Base-by-base conservation (phyloP, 129 eudicot genomes). In the Flaveria bidentis region DNA sequence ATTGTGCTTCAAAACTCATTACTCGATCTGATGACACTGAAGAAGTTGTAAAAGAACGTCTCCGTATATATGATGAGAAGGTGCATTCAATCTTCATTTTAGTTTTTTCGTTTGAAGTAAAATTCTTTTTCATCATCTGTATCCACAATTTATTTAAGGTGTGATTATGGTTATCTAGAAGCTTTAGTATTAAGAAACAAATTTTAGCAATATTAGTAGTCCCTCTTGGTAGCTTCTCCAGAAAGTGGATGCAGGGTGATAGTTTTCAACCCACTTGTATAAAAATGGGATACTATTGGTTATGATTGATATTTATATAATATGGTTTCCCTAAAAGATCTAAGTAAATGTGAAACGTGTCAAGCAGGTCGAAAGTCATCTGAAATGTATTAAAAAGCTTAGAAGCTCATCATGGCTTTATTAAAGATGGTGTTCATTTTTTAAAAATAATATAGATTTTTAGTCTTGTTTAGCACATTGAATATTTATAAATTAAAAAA, bases 21-120 rank as follows among this genome's bases (percentile, higher is more conserved):
- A 86, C 91, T 1, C 84, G 98, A 15, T 30, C 97, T 41, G 98
- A 93, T 79, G 98, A 93, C 80, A 88, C 85, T 2, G 92, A 86
- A 85, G 88, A 85, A 51, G 92, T 90, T 55, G 97, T 93, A 11
- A 93, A 86, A 84, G 87, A 87, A 74, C 90, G 98, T 23, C 91
- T 90, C 13, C 91, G 88, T 13, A 72, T 90, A 10, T 93, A 88
- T 76, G 76, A 85, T 73, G 97, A 90, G 85, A 78, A 80, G 96
- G 97, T 90, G 86, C 17, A 2, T 17, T 67, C 50, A 64, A 8
- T 50, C 47, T 72, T 53, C 46, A 0, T 47, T 50, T 46, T 9
- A 61, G 15, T 30, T 64, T 5, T 61, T 47, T 62, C 36, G 12
- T 6, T 72, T 44, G 41, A 60, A 30, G 57, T 6, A 22, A 44